A percentile compares a stretch with the other conserved stretches of the same genome.
phyloP scores from a whole-genome alignment of 2,329 filamentous ascomycete genomes.

The Zymoseptoria brevis region DNA sequence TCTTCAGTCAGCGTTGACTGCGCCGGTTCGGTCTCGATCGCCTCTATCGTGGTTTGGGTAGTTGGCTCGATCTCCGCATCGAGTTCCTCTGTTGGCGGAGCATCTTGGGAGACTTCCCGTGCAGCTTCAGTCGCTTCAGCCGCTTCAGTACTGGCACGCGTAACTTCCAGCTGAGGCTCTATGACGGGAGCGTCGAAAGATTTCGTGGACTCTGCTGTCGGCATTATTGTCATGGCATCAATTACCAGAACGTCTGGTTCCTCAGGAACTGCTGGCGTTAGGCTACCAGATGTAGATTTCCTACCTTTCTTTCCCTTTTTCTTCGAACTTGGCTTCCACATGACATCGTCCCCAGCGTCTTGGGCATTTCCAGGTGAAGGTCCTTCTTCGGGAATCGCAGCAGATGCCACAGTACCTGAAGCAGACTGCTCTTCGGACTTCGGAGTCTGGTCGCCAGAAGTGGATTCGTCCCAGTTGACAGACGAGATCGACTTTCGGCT shows the following conservation, averaged over 20 bases:
- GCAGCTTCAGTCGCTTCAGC: slow-evolving; percentile 1
- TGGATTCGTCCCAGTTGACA: background rate
- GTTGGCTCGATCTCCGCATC: background rate
- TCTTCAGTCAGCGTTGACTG: background rate
- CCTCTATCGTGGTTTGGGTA: background rate
- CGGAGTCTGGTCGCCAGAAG: background rate
- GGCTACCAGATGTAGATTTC: background rate
- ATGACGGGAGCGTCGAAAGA: background rate
- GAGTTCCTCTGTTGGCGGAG: background rate
- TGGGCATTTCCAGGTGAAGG: background rate
- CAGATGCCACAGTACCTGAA: background rate
- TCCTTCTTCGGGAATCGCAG: background rate
- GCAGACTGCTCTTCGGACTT: background rate
- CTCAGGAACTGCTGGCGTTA: slow-evolving; percentile 1
- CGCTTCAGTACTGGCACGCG: background rate
- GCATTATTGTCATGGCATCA: slow-evolving; percentile 1
- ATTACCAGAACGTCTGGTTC: background rate
- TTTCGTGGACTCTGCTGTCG: background rate
- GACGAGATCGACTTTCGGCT: background rate
- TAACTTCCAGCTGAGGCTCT: background rate
- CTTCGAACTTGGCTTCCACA: slow-evolving; percentile 4
- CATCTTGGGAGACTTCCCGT: background rate
- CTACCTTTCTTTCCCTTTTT: slow-evolving; percentile 19
- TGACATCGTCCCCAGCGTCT: background rate
- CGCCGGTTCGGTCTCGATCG: background rate